phyloP scores from a whole-genome alignment of 1,139 yeast genomes.

The Debaryomyces subglobosus region DNA sequence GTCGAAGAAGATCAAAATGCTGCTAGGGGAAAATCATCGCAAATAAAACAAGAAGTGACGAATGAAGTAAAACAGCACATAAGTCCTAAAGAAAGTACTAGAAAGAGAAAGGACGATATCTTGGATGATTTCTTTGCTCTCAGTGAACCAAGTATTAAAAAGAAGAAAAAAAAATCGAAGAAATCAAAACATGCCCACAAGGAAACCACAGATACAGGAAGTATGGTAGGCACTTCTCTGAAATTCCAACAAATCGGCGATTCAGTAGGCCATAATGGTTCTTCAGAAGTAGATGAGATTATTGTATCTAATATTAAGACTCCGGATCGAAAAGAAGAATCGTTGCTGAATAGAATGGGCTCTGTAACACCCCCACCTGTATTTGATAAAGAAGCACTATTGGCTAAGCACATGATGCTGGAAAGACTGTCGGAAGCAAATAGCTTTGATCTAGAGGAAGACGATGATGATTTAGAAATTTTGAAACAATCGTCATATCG shows the following conservation, averaged over 20 bases:
- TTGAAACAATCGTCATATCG: slow-evolving; percentile 1
- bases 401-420: not conserved
- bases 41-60: not conserved
- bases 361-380: slow-evolving; percentile 16
- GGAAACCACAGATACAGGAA: not conserved
- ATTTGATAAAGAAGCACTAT: slow-evolving; percentile 13
- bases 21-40: not conserved
- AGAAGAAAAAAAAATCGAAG: slow-evolving; percentile 24
- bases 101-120: slow-evolving; percentile 15
- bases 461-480: slow-evolving; percentile 15
- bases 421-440: not conserved
- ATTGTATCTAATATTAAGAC: not conserved
- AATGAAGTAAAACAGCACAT: not conserved
- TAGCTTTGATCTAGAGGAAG: slow-evolving; percentile 14
- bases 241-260: not conserved
- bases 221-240: not conserved
- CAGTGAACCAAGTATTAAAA: slow-evolving; percentile 18
- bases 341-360: not conserved
- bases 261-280: not conserved
- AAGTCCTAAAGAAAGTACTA: not conserved
- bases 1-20: not conserved
- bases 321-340: not conserved
- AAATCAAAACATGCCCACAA: slow-evolving; percentile 1
- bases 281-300: not conserved
- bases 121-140: slow-evolving; percentile 37